Base-by-base conservation (phyloP, 2,329 filamentous ascomycete genomes). In the Grosmannia penicillata region DNA sequence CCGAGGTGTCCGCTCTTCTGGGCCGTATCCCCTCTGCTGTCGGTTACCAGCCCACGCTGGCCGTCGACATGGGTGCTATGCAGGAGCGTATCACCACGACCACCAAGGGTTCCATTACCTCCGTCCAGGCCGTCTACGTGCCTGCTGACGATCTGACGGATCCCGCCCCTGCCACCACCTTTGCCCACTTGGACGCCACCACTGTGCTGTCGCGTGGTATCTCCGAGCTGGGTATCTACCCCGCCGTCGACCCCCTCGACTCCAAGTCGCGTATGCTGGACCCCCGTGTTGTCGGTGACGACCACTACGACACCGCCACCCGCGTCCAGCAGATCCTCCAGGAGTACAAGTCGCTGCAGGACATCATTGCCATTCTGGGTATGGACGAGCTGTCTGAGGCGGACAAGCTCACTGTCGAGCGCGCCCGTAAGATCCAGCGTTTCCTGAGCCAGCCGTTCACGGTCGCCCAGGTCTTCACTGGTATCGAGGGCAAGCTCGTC, bases 81-180 rank as follows among this genome's bases (percentile, higher is more conserved):
- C 91, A 98, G 72, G 91, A 98, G 72, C 89, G 91, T 77, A 98
- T 98, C 59, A 98, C 91, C 65, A 98, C 91, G 64, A 98, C 91
- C 68, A 87, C 80, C 64, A 94, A 96, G 81, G 91, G 91, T 61
- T 96, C 91, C 62, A 98, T 98, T 69, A 98, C 91, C 54, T 98
- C 91, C 54, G 91, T 98, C 66, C 91, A 98, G 79, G 91, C 91
- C 67, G 91, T 98, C 68, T 98, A 98, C 75, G 91, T 98, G 67
- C 91, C 91, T 65, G 91, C 91, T 82, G 91, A 98, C 68, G 91
- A 98, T 82, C 81, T 98, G 84, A 98, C 91, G 73, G 91, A 98
- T 72, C 91, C 91, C 70, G 91, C 91, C 53, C 91, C 91, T 55
- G 91, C 91, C 64, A 96, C 91, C 66, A 98, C 91, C 66, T 98